Evolutionary conservation across 306 rosid species (phyloP).

Genomic region (Cucurbita pepo): DNA sequence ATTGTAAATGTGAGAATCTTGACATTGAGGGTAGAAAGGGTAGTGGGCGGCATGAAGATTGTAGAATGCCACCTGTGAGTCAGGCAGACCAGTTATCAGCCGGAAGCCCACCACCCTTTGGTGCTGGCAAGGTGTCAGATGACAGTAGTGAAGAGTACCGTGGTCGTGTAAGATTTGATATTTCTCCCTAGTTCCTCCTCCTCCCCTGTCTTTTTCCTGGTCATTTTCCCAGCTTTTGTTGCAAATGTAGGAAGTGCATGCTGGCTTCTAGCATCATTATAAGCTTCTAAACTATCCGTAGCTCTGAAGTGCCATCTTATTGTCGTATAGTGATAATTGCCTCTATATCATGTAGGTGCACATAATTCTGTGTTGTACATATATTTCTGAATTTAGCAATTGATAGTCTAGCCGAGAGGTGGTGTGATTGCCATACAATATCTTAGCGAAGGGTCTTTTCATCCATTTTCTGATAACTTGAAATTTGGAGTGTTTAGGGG

Average conservation of each 20-base stretch:
- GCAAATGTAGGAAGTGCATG: neutral
- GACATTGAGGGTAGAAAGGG: conserved; percentile 6
- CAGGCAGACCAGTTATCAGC: conserved; percentile 28
- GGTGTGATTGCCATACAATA: neutral
- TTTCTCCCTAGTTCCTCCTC: neutral
- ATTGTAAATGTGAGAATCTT: conserved; percentile 12
- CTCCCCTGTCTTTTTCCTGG: neutral
- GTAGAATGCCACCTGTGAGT: conserved; percentile 8
- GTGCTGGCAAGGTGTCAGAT: conserved; percentile 59
- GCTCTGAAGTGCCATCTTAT: neutral
- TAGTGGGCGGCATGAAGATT: neutral
- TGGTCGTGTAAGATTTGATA: conserved; percentile 28
- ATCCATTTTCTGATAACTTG: neutral
- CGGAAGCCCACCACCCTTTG: conserved; percentile 49
- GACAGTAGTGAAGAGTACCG: conserved; percentile 34
- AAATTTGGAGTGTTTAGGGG: conserved; percentile 45
- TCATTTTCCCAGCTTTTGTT: neutral
- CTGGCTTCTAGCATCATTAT: neutral
- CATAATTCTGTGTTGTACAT: neutral
- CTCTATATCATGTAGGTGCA: neutral
- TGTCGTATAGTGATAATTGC: neutral
- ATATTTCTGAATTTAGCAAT: neutral
- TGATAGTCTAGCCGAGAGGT: neutral
- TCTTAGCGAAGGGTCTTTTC: neutral
- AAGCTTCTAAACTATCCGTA: neutral